Evolutionary conservation across 1,284 basidiomycete genomes (phyloP).

Genomic region (Ganoderma resinaceum): DNA sequence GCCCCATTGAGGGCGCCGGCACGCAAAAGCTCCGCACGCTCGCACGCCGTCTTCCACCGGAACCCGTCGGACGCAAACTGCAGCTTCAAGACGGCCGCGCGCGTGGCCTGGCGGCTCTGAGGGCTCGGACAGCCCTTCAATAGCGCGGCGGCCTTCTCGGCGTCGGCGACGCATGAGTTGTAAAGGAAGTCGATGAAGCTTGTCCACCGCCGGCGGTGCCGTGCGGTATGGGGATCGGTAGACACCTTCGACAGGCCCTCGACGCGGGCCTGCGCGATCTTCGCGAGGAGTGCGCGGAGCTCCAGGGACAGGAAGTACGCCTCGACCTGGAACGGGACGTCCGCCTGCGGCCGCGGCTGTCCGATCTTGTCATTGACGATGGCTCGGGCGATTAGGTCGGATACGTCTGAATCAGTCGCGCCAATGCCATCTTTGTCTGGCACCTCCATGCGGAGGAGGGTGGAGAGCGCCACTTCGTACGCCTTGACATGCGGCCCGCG

Average conservation of each 20-base stretch:
- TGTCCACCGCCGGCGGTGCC: slow-evolving; percentile 42
- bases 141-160: slow-evolving; percentile 47
- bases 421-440: slow-evolving; percentile 42
- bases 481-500: slow-evolving; percentile 58
- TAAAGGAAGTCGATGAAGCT: slow-evolving; percentile 49
- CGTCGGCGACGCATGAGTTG: slow-evolving; percentile 50
- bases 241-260: slow-evolving; percentile 18
- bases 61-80: slow-evolving; percentile 47
- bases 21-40: slow-evolving; percentile 14
- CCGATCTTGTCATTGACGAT: slow-evolving; percentile 57
- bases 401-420: slow-evolving; percentile 41
- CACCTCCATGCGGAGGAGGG: slow-evolving; percentile 57
- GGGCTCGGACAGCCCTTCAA: slow-evolving; percentile 43
- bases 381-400: slow-evolving; percentile 52
- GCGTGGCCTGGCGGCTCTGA: slow-evolving; percentile 45
- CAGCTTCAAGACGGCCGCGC: slow-evolving; percentile 44
- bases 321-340: slow-evolving; percentile 60
- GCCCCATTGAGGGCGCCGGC: slow-evolving; percentile 3
- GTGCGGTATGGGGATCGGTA: neutral
- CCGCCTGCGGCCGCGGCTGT: slow-evolving; percentile 59
- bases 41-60: slow-evolving; percentile 41
- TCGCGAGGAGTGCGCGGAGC: slow-evolving; percentile 51
- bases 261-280: slow-evolving; percentile 33
- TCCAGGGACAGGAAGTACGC: slow-evolving; percentile 57
- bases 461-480: slow-evolving; percentile 59